Percentiles rank a stretch among this genome's conserved stretches.
Conservation (phyloP, 2,329 filamentous ascomycete species). For the Chrysoporthe cubensis region DNA sequence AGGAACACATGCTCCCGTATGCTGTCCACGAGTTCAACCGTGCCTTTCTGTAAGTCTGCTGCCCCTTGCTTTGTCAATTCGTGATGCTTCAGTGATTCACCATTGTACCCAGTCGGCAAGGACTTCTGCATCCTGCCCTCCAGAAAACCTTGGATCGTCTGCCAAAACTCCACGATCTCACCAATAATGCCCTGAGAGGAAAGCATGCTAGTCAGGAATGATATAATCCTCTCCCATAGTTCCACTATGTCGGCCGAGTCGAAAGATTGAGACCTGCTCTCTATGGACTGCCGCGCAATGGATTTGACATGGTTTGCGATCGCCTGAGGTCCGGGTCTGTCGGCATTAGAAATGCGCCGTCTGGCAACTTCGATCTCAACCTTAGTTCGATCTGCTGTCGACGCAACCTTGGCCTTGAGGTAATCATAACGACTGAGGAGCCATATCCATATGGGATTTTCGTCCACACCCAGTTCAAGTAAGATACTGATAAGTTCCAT, state of each 20-base stretch:
- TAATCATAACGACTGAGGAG: conserved; percentile 87
- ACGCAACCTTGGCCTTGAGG: conserved; percentile 81
- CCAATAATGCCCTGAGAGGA: conserved; percentile 81
- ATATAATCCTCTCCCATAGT: conserved; percentile 87
- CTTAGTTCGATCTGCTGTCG: conserved; percentile 81
- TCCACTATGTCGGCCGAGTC: conserved; percentile 83
- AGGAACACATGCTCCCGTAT: conserved; percentile 78
- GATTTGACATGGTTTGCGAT: conserved; percentile 78
- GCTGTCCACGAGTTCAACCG: conserved; percentile 80
- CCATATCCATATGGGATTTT: conserved; percentile 98
- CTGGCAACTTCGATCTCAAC: conserved; percentile 92
- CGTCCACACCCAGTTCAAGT: conserved; percentile 90
- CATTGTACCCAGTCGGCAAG: conserved; percentile 80
- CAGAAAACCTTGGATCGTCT: conserved; percentile 87
- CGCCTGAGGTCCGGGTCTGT: conserved; percentile 70
- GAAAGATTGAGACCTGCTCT: conserved; percentile 65
- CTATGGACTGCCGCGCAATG: conserved; percentile 68
- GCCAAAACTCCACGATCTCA: conserved; percentile 93
- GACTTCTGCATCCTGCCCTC: conserved; percentile 80
- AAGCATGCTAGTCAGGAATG: conserved; percentile 74
- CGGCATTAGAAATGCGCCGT: conserved; percentile 74
- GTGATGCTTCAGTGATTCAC: conserved; percentile 81
- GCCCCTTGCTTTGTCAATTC: conserved; percentile 73
- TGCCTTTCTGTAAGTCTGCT: conserved; percentile 73
- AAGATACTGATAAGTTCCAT: conserved; percentile 89